phyloP scores from a whole-genome alignment of 768 basidiomycete species.

The Pulveroboletus sp. region DNA sequence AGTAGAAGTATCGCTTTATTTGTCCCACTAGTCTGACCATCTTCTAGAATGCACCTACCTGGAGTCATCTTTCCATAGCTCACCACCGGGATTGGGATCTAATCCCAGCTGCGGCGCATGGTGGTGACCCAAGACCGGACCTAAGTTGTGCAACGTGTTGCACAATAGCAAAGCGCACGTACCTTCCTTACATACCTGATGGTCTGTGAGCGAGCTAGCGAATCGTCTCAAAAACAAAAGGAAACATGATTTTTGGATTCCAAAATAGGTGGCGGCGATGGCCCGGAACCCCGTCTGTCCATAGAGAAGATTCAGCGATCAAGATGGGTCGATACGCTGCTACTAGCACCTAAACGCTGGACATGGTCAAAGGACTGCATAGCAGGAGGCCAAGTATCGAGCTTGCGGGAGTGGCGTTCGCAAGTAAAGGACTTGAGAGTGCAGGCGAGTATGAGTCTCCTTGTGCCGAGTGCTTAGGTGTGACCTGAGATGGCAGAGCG shows the following conservation, averaged over 20 bases:
- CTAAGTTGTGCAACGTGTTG: neutral
- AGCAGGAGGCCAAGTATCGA: neutral
- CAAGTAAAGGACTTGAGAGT: neutral
- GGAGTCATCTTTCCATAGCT: neutral
- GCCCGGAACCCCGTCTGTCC: too few relatives aligned
- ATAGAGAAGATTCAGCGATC: neutral
- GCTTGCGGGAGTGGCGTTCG: slow-evolving; percentile 3
- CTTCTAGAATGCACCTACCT: neutral
- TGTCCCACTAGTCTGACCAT: neutral
- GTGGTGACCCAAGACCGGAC: neutral
- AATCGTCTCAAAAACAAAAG: neutral
- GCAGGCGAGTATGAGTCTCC: slow-evolving; percentile 9
- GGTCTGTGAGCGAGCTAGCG: neutral
- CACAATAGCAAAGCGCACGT: neutral
- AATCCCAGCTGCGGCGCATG: neutral
- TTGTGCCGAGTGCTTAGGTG: neutral
- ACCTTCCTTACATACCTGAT: neutral
- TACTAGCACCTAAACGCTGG: neutral
- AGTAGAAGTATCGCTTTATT: neutral
- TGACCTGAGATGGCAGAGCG: neutral
- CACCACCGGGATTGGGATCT: neutral
- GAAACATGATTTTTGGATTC: too few relatives aligned
- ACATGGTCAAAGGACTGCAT: neutral
- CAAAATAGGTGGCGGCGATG: too few relatives aligned
- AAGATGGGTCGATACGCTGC: neutral